phyloP scores from a whole-genome alignment of 2,329 filamentous ascomycete species.

The Exophiala oligosperma region DNA sequence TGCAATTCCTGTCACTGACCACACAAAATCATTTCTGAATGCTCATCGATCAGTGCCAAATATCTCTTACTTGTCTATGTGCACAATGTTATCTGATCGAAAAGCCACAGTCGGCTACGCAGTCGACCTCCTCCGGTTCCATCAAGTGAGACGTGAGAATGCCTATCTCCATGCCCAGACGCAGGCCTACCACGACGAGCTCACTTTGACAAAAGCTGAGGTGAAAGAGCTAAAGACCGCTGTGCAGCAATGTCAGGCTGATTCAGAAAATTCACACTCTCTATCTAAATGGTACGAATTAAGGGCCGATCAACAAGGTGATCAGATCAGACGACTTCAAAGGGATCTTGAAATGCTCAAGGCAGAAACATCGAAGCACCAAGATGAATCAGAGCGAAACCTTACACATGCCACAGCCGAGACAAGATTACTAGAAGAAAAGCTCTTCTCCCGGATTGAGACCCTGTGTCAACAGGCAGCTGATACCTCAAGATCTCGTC shows the following conservation, averaged over 20 bases:
- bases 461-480: not conserved
- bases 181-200: constrained; percentile 12
- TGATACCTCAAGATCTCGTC: not conserved
- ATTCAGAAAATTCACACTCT: not conserved
- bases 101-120: constrained; percentile 19
- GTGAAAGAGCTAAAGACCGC: constrained; percentile 4
- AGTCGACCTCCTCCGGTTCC: constrained; percentile 24
- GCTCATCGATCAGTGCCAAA: not conserved
- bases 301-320: not conserved
- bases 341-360: not conserved
- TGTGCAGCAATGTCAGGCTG: not conserved
- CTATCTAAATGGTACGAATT: not conserved
- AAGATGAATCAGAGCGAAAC: not conserved
- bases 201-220: constrained; percentile 11
- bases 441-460: not conserved
- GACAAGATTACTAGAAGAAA: not conserved
- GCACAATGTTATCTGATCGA: constrained; percentile 7
- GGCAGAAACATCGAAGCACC: constrained; percentile 1
- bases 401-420: not conserved
- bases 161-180: constrained; percentile 22
- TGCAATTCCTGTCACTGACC: not conserved
- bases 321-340: not conserved
- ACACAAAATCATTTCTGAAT: not conserved
- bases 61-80: not conserved
- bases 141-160: constrained; percentile 29